These are phyloP conservation scores for Termitomyces sp. DNA, from an alignment of 768 basidiomycete species.

Conservation along the genomic window DNA sequence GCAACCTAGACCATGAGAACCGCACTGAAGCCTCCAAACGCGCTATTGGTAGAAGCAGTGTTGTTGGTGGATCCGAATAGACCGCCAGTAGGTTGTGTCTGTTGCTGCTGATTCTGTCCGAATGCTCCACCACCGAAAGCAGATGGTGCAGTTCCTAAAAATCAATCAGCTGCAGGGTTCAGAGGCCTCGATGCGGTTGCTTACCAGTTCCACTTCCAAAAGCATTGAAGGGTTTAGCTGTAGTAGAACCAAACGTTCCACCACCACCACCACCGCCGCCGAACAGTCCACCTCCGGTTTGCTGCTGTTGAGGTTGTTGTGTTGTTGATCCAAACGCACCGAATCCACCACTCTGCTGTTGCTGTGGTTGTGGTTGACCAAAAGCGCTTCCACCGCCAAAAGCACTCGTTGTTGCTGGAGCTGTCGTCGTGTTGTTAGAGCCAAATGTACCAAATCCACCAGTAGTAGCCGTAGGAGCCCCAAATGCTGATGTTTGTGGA, in stretches of 20 bases:
- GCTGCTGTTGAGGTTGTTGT: slow-evolving; percentile 26
- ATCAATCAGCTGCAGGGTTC: neutral
- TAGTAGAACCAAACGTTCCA: slow-evolving; percentile 26
- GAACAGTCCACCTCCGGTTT: slow-evolving; percentile 26
- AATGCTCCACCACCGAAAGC: slow-evolving; percentile 32
- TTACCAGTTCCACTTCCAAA: slow-evolving; percentile 14
- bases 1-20: neutral
- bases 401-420: slow-evolving; percentile 22
- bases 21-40: slow-evolving; percentile 37
- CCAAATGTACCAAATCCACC: slow-evolving; percentile 42
- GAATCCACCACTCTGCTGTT: slow-evolving; percentile 24
- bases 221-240: slow-evolving; percentile 13
- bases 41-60: slow-evolving; percentile 18
- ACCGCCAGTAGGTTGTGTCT: slow-evolving; percentile 21
- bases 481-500: slow-evolving; percentile 37
- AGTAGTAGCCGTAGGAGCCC: slow-evolving; percentile 25
- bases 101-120: slow-evolving; percentile 29
- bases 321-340: slow-evolving; percentile 18
- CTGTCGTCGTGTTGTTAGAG: slow-evolving; percentile 18
- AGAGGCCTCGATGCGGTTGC: neutral
- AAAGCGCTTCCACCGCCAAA: slow-evolving; percentile 55
- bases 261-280: slow-evolving; percentile 22
- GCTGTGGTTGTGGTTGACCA: slow-evolving; percentile 34
- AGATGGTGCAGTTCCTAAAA: slow-evolving; percentile 9
- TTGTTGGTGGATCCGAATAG: slow-evolving; percentile 27